Conservation (phyloP, 2,329 filamentous ascomycete genomes). For the Corinectria fuckeliana region DNA sequence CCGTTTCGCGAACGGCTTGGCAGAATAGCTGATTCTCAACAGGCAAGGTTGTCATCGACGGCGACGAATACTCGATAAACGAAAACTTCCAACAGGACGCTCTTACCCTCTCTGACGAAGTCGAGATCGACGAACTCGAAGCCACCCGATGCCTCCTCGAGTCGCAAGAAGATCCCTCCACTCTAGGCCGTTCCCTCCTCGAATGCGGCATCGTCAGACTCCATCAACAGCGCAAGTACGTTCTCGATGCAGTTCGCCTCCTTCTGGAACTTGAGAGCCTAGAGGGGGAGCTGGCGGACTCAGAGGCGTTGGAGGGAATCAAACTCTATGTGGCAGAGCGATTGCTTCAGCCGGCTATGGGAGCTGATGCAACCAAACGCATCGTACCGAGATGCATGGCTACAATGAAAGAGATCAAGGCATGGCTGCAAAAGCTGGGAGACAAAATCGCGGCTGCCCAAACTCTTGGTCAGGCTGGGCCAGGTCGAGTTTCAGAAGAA, state of each 20-base stretch:
- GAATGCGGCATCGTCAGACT: slow-evolving; percentile 86
- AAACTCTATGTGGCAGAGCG: slow-evolving; percentile 45
- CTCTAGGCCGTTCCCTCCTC: slow-evolving; percentile 74
- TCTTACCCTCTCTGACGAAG: slow-evolving; percentile 82
- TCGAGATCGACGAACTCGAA: slow-evolving; percentile 89
- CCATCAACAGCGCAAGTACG: slow-evolving; percentile 82
- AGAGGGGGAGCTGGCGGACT: slow-evolving; percentile 60
- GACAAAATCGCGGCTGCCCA: slow-evolving; percentile 79
- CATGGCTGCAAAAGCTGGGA: slow-evolving; percentile 75
- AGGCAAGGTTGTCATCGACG: slow-evolving; percentile 80
- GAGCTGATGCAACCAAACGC: slow-evolving; percentile 54
- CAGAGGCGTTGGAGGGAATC: slow-evolving; percentile 42
- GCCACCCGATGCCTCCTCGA: slow-evolving; percentile 79
- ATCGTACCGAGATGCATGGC: slow-evolving; percentile 78
- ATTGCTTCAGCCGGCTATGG: slow-evolving; percentile 42
- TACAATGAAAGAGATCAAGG: slow-evolving; percentile 77
- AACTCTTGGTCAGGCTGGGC: slow-evolving; percentile 71
- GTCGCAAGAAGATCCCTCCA: slow-evolving; percentile 71
- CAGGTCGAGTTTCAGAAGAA: slow-evolving; percentile 62
- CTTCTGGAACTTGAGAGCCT: slow-evolving; percentile 70
- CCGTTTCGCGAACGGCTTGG: slow-evolving; percentile 3
- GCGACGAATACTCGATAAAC: slow-evolving; percentile 80
- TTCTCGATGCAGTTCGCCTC: slow-evolving; percentile 84
- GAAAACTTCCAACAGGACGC: slow-evolving; percentile 84
- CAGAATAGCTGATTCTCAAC: slow-evolving; percentile 22